These are phyloP conservation scores for Clavispora asparagi DNA, from an alignment of 805 yeast genomes.

Conservation along the genomic window DNA sequence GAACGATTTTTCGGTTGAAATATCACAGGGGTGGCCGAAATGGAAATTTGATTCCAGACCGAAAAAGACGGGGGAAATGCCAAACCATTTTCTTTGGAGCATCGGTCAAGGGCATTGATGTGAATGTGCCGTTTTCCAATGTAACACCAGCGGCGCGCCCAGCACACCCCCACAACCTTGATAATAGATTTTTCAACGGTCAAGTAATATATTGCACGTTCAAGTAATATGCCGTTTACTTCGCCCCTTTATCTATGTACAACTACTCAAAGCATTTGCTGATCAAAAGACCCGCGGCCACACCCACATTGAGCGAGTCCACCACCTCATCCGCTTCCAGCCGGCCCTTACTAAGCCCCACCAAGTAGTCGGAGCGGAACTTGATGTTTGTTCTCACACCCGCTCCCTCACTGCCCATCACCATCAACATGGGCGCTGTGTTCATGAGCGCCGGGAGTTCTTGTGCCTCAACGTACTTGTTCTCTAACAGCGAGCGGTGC, in stretches of 20 bases:
- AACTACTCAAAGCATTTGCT: slow-evolving; percentile 10
- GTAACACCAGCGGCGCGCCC: too few species aligned
- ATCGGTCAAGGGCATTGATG: too few species aligned
- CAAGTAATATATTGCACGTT: too few species aligned
- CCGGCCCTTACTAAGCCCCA: slow-evolving; percentile 34
- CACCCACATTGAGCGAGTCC: slow-evolving; percentile 86
- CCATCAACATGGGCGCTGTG: slow-evolving; percentile 58
- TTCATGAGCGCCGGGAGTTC: slow-evolving; percentile 42
- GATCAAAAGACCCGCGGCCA: slow-evolving; percentile 73
- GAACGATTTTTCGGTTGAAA: too few species aligned
- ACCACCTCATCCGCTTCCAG: slow-evolving; percentile 33
- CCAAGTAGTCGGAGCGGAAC: slow-evolving; percentile 50
- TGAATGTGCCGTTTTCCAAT: too few species aligned
- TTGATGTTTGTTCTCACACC: slow-evolving; percentile 71
- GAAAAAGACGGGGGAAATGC: too few species aligned
- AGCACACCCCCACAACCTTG: too few species aligned
- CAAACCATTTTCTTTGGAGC: too few species aligned
- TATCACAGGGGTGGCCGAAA: too few species aligned
- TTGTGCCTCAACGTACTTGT: slow-evolving; percentile 32
- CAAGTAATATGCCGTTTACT: background rate
- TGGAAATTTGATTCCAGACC: too few species aligned
- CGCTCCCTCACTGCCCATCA: slow-evolving; percentile 80
- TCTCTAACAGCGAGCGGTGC: slow-evolving; percentile 25
- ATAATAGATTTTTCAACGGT: too few species aligned
- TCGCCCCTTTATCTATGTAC: background rate